Evolutionary conservation across 2,329 filamentous ascomycete species (phyloP).

Genomic region (Domatiomyces catenatus): DNA sequence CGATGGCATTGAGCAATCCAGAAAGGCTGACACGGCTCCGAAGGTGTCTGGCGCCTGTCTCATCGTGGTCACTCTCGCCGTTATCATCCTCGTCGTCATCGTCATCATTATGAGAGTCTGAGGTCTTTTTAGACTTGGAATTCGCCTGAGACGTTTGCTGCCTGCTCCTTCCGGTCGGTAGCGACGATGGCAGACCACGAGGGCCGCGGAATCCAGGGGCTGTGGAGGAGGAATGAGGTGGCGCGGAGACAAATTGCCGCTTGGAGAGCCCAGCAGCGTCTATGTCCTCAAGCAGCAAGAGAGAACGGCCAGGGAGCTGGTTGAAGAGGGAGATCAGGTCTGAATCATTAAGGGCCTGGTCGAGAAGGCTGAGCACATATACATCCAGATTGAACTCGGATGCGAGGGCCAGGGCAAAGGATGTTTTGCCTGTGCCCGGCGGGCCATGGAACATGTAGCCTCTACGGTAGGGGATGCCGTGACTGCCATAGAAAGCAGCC

Average conservation of each 20-base stretch:
- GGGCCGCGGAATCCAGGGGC: background rate
- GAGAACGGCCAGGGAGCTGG: slow-evolving; percentile 46
- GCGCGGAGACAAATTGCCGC: slow-evolving; percentile 11
- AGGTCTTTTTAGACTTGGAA: background rate
- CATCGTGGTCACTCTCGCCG: slow-evolving; percentile 10
- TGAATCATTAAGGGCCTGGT: slow-evolving; percentile 48
- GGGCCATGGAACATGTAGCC: slow-evolving; percentile 69
- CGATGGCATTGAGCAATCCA: slow-evolving; percentile 67
- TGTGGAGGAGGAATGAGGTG: background rate
- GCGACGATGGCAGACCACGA: too few relatives aligned
- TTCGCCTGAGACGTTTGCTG: background rate
- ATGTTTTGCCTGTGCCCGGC: slow-evolving; percentile 60
- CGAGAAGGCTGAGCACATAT: slow-evolving; percentile 47
- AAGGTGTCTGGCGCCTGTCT: slow-evolving; percentile 1
- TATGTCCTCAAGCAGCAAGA: slow-evolving; percentile 56
- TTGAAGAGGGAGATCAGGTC: slow-evolving; percentile 46
- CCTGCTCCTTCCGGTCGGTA: background rate
- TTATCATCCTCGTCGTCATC: slow-evolving; percentile 2
- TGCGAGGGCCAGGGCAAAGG: slow-evolving; percentile 50
- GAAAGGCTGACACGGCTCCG: slow-evolving; percentile 48
- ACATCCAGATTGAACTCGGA: slow-evolving; percentile 53
- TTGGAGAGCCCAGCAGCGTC: slow-evolving; percentile 44
- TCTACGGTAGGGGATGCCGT: slow-evolving; percentile 54
- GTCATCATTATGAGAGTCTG: background rate
- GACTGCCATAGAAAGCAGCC: slow-evolving; percentile 17